A percentile compares a stretch with the other conserved stretches of the same genome.
phyloP scores from a whole-genome alignment of 306 rosid species.

The Acacia crassicarpa region DNA sequence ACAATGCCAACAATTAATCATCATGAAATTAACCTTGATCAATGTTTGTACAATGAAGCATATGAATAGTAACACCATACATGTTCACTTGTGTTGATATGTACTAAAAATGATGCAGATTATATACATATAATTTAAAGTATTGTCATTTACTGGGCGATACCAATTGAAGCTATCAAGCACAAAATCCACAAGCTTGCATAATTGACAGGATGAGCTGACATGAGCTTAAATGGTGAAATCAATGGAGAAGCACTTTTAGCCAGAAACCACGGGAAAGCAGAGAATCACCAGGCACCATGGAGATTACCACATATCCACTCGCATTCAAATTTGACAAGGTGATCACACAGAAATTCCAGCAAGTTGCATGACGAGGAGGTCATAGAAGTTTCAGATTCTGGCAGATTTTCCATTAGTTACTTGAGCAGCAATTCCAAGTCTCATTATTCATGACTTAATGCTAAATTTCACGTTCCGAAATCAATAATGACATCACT shows the following conservation, averaged over 20 bases:
- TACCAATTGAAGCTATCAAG: neutral
- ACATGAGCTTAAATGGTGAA: neutral
- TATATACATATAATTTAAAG: neutral
- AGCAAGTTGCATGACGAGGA: neutral
- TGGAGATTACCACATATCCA: constrained; percentile 8
- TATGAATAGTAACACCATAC: neutral
- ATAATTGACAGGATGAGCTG: constrained; percentile 2
- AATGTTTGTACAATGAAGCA: neutral
- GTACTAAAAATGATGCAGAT: neutral
- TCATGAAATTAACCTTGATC: neutral
- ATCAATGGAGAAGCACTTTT: neutral
- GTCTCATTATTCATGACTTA: neutral
- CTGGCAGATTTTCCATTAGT: neutral
- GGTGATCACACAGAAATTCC: constrained; percentile 8
- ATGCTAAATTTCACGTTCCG: constrained; percentile 24
- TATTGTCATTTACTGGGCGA: neutral
- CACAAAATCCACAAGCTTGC: neutral
- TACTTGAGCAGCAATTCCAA: constrained; percentile 3
- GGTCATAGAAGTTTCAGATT: neutral
- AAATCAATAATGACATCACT: neutral
- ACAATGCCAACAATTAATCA: neutral
- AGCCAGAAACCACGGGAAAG: neutral
- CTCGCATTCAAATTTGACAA: constrained; percentile 2
- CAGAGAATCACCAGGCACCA: neutral
- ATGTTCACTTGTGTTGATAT: neutral